Evolutionary conservation across 345 rosid genomes (phyloP).

Genomic region (Rhodamnia argentea): DNA sequence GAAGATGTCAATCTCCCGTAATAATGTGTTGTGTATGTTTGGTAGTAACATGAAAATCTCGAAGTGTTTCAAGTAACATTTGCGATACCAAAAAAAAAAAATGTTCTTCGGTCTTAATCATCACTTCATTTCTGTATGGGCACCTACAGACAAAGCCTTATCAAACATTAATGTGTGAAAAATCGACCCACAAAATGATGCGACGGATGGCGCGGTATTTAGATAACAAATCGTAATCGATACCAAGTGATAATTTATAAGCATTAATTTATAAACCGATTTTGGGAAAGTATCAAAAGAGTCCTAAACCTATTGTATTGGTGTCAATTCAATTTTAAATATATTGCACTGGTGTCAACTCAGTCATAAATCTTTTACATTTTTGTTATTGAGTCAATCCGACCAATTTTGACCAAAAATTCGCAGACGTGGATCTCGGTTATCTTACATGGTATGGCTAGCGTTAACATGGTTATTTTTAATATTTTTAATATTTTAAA

Average conservation of each 20-base stretch:
- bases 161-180: neutral
- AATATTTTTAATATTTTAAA: too few relatives aligned
- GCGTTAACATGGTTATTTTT: too few relatives aligned
- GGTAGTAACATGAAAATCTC: neutral
- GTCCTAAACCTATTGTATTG: too few relatives aligned
- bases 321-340: too few relatives aligned
- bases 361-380: too few relatives aligned
- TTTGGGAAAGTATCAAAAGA: neutral
- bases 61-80: neutral
- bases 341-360: too few relatives aligned
- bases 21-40: rapidly evolving
- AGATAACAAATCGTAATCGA: neutral
- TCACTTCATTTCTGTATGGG: neutral
- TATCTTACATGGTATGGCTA: too few relatives aligned
- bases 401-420: too few relatives aligned
- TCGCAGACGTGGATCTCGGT: too few relatives aligned
- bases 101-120: neutral
- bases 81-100: neutral
- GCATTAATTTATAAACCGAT: neutral
- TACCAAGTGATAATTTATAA: neutral
- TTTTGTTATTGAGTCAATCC: too few relatives aligned
- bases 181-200: neutral
- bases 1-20: neutral
- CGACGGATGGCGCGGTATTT: too few relatives aligned
- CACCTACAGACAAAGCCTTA: neutral